A percentile compares a stretch with the other conserved stretches of the same genome.
Conservation (phyloP, 176 grass and related monocot species). For the Oryza rufipogon region DNA sequence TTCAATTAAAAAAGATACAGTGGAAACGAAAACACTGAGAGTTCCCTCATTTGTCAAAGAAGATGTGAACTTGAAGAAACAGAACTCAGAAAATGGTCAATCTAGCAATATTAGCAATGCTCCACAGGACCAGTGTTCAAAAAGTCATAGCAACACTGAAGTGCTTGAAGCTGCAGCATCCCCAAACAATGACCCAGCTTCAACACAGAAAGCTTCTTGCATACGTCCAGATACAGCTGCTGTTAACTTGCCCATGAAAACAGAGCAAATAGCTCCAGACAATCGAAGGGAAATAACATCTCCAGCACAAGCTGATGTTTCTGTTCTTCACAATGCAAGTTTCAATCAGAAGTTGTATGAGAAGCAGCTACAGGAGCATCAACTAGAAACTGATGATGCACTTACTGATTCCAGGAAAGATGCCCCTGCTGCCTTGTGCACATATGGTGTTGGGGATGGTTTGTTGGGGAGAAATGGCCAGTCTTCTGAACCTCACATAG, state of each 20-base stretch:
- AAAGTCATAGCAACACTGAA: neutral
- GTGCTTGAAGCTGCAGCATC: slow-evolving; percentile 20
- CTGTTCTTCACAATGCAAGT: slow-evolving; percentile 20
- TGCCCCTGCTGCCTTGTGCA: neutral
- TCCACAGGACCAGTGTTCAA: slow-evolving; percentile 26
- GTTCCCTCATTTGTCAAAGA: neutral
- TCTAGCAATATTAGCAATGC: neutral
- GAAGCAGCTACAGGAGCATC: slow-evolving; percentile 20
- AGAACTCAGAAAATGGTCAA: neutral
- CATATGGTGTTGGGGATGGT: neutral
- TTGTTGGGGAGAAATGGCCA: neutral
- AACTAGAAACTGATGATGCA: slow-evolving; percentile 34
- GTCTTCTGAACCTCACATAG: neutral
- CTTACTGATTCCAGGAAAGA: slow-evolving; percentile 22
- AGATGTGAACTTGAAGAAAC: slow-evolving; percentile 25
- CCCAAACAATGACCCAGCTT: slow-evolving; percentile 45
- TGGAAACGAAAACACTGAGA: slow-evolving; percentile 32
- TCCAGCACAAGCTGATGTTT: slow-evolving; percentile 22
- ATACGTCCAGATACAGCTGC: slow-evolving; percentile 18
- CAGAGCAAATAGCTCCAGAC: slow-evolving; percentile 29
- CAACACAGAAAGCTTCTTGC: slow-evolving; percentile 22
- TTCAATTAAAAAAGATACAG: slow-evolving; percentile 29
- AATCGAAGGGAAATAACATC: slow-evolving; percentile 2
- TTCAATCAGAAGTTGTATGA: slow-evolving; percentile 33
- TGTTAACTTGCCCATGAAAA: slow-evolving; percentile 25